A percentile compares a stretch with the other conserved stretches of the same genome.
These are phyloP conservation scores for Diaporthe longicolla DNA, from an alignment of 2,329 filamentous ascomycete species.

Conservation along the genomic window DNA sequence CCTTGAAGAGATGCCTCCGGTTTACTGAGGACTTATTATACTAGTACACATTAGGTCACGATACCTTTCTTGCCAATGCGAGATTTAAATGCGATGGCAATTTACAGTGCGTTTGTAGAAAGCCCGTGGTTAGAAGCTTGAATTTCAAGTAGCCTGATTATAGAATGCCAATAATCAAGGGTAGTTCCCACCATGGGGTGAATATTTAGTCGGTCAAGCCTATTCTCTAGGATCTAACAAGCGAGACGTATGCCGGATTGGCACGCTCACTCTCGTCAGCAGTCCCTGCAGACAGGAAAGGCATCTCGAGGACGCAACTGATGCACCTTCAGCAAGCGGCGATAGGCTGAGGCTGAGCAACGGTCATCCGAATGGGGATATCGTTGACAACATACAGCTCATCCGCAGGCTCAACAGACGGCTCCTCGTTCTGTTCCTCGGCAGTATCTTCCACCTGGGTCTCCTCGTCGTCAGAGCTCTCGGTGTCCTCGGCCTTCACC, in stretches of 20 bases:
- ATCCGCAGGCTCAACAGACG: slow-evolving; percentile 12
- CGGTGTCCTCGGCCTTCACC: neutral
- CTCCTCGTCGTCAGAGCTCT: slow-evolving; percentile 23
- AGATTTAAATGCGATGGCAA: too few relatives aligned
- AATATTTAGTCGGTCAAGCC: neutral
- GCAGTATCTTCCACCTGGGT: neutral
- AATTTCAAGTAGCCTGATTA: neutral
- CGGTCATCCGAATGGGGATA: slow-evolving; percentile 3
- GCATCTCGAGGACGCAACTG: slow-evolving; percentile 8
- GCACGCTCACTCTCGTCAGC: neutral
- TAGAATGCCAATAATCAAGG: neutral
- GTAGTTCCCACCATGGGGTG: neutral
- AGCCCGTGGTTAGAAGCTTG: too few relatives aligned
- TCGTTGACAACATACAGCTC: slow-evolving; percentile 26
- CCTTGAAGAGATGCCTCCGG: neutral
- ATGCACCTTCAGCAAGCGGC: slow-evolving; percentile 22
- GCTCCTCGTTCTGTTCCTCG: neutral
- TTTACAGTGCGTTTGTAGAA: neutral
- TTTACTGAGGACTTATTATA: too few relatives aligned
- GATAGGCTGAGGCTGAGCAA: slow-evolving; percentile 12
- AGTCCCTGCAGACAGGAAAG: neutral
- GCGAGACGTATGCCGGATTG: neutral
- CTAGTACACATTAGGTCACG: too few relatives aligned
- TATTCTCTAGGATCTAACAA: neutral
- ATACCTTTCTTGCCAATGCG: too few relatives aligned